phyloP scores from a whole-genome alignment of 2,329 filamentous ascomycete species.

The Laburnicola sp. region DNA sequence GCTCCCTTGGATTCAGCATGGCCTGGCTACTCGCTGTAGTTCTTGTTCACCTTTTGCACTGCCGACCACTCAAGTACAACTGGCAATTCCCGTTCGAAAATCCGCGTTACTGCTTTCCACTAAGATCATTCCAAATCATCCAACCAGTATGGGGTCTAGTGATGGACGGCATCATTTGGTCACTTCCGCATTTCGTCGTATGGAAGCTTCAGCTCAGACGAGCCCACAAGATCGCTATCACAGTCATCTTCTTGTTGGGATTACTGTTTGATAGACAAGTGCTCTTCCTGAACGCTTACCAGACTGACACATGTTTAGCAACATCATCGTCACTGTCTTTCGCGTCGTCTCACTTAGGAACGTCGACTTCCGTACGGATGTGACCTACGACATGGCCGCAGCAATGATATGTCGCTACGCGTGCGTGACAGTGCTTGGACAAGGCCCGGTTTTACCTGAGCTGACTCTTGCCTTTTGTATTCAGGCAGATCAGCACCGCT shows the following conservation, averaged over 20 bases:
- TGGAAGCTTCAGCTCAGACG: slow-evolving; percentile 27
- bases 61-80: slow-evolving; percentile 28
- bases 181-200: slow-evolving; percentile 29
- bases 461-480: not conserved
- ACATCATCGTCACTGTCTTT: slow-evolving; percentile 21
- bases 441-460: too few relatives aligned
- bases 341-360: slow-evolving; percentile 14
- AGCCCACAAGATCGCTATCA: slow-evolving; percentile 30
- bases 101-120: slow-evolving; percentile 21
- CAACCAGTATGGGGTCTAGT: slow-evolving; percentile 17
- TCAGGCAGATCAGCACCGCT: slow-evolving; percentile 24
- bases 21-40: slow-evolving; percentile 14
- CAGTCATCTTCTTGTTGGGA: slow-evolving; percentile 28
- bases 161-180: slow-evolving; percentile 28
- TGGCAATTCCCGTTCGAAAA: slow-evolving; percentile 22
- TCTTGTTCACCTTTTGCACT: slow-evolving; percentile 20
- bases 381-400: slow-evolving; percentile 21
- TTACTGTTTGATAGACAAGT: slow-evolving; percentile 19
- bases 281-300: not conserved
- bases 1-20: slow-evolving; percentile 17
- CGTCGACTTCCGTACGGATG: slow-evolving; percentile 13
- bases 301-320: slow-evolving; percentile 19
- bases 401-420: slow-evolving; percentile 25
- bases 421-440: too few relatives aligned
- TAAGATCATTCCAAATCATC: slow-evolving; percentile 9